Conservation (phyloP, 1,139 yeast genomes). For the Hemisphaericaspora subhashii region DNA sequence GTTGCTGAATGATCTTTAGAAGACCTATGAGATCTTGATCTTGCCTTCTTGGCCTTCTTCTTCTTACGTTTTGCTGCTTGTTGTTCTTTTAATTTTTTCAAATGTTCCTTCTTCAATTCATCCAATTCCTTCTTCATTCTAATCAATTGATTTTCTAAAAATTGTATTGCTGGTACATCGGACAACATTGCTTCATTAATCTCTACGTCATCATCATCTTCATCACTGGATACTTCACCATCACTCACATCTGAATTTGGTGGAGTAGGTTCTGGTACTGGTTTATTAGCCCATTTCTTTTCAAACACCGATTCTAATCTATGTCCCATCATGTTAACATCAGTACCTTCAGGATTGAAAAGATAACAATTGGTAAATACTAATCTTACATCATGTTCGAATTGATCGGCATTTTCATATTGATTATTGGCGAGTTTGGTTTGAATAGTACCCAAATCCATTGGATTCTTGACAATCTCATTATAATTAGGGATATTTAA, state of each 20-base stretch:
- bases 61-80: slow-evolving; percentile 49
- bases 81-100: slow-evolving; percentile 57
- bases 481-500: slow-evolving; percentile 87
- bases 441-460: slow-evolving; percentile 90
- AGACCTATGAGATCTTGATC: slow-evolving; percentile 15
- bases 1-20: slow-evolving; percentile 5
- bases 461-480: slow-evolving; percentile 84
- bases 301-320: slow-evolving; percentile 82
- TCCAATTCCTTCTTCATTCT: slow-evolving; percentile 86
- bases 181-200: slow-evolving; percentile 73
- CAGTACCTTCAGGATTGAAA: slow-evolving; percentile 94
- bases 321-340: slow-evolving; percentile 95
- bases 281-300: slow-evolving; percentile 86
- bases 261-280: slow-evolving; percentile 65
- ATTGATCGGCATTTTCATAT: slow-evolving; percentile 86
- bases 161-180: slow-evolving; percentile 81
- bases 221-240: slow-evolving; percentile 46
- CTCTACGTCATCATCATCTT: slow-evolving; percentile 64
- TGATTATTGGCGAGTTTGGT: slow-evolving; percentile 80
- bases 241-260: slow-evolving; percentile 34
- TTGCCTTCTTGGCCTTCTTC: slow-evolving; percentile 39
- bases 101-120: slow-evolving; percentile 67
- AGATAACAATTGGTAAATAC: slow-evolving; percentile 86
- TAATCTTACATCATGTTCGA: slow-evolving; percentile 77
- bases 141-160: slow-evolving; percentile 80